Conservation (phyloP, 2,329 filamentous ascomycete species). For the Alternaria tenuissima region DNA sequence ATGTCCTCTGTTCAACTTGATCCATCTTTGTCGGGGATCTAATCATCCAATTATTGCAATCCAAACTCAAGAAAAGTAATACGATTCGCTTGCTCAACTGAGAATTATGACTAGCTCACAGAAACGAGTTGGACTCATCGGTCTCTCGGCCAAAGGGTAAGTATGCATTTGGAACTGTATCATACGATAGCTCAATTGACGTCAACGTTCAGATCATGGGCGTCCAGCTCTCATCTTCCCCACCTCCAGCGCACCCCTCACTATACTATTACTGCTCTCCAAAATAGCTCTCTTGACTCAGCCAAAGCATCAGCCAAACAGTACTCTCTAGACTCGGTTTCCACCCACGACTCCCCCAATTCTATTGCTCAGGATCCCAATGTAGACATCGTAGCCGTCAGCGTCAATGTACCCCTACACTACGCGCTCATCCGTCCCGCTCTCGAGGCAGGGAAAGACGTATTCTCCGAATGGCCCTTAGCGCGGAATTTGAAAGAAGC, state of each 20-base stretch:
- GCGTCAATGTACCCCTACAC: constrained; percentile 56
- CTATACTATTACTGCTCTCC: constrained; percentile 60
- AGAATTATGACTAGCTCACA: constrained; percentile 2
- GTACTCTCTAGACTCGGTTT: constrained; percentile 51
- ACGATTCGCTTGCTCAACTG: background rate
- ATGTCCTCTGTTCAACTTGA: background rate
- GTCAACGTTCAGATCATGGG: constrained; percentile 44
- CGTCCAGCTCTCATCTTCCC: constrained; percentile 50
- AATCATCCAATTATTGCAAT: background rate
- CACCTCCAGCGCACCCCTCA: constrained; percentile 44
- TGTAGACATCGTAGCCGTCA: constrained; percentile 59
- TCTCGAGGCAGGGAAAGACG: constrained; percentile 52
- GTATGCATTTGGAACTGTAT: background rate
- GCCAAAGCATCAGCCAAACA: constrained; percentile 51
- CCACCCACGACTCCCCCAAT: constrained; percentile 54
- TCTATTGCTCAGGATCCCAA: constrained; percentile 57
- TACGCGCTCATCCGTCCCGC: constrained; percentile 54
- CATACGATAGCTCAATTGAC: background rate
- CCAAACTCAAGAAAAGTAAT: background rate
- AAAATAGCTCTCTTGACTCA: constrained; percentile 54
- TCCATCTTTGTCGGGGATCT: background rate
- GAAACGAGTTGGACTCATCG: constrained; percentile 44
- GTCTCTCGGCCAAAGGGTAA: constrained; percentile 44
- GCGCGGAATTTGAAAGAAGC: constrained; percentile 53
- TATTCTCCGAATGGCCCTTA: constrained; percentile 62